Evolutionary conservation across 495 filamentous ascomycete species (phyloP), one percentile per base, ranked within the genome.

Genomic region (Bacidia rubella): DNA sequence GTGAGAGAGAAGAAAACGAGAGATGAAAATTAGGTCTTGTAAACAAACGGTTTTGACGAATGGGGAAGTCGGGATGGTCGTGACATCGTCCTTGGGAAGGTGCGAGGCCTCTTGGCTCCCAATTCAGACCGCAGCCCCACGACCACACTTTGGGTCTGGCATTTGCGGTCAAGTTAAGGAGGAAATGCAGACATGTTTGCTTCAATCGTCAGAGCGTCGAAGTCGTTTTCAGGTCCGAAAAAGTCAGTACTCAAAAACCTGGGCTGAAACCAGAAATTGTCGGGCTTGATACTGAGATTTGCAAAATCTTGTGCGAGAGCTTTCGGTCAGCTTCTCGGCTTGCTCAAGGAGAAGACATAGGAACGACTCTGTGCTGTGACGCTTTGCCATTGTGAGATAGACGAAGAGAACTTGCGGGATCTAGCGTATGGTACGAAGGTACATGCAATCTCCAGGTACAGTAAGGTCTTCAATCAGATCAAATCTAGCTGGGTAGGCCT

Each of bases 1-100:
- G 24, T 17, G n/a, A 22, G n/a, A 35, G 29, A 20, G 17, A 19
- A 65, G 68, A 55, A 63, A 67, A 62, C 63, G 70, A 71, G 67
- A 67, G 54, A 54, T 66, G 62, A 60, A 57, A 60, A 57, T 57
- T 54, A 58, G 60, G 65, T 63, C 57, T 57, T 60, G 56, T 38
- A 49, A 59, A 64, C 51, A 50, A 53, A 38, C 47, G 15, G 25
- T 29, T 49, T 53, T 54, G 40, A 46, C 52, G 54, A 53, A 52
- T 52, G 56, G 60, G 57, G 51, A 42, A 57, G 46, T 54, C 60
- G 53, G 51, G 57, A 56, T 57, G 50, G 58, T 29, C 25, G 12
- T 50, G 47, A 44, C 52, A 49, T 59, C 43, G 42, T 32, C 19
- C 11, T 51, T 51, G 21, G 52, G 52, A 58, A 58, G 29, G 47